These are phyloP conservation scores for Petunia secreta DNA, from an alignment of 257 asterid genomes.

Conservation along the genomic window DNA sequence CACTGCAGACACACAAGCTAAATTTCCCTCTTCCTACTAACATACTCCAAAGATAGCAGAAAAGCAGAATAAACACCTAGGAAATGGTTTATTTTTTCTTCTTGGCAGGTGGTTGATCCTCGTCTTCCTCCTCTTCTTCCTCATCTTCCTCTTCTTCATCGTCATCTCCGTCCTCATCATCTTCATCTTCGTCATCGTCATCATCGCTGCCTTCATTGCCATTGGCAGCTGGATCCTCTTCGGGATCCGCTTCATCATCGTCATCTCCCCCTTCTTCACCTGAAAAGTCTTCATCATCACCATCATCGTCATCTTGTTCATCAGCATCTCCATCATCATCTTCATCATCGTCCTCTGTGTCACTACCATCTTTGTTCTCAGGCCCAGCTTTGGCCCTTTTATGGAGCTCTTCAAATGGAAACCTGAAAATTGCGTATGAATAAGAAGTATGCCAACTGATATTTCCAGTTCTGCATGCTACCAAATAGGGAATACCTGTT, in stretches of 20 bases:
- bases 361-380: conserved; percentile 70
- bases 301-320: conserved; percentile 64
- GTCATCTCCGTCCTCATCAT: neutral
- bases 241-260: conserved; percentile 62
- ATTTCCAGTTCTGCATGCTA: neutral
- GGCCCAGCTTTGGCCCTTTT: conserved; percentile 48
- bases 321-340: conserved; percentile 60
- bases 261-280: conserved; percentile 55
- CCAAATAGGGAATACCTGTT: conserved; percentile 48
- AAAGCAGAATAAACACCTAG: conserved; percentile 38
- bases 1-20: conserved; percentile 42
- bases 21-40: conserved; percentile 42
- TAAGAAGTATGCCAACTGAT: neutral
- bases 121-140: conserved; percentile 28
- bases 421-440: conserved; percentile 39
- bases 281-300: conserved; percentile 56
- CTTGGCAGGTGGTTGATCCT: conserved; percentile 88
- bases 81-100: conserved; percentile 64
- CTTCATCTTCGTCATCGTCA: neutral
- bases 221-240: conserved; percentile 5
- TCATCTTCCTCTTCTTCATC: neutral
- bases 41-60: conserved; percentile 51
- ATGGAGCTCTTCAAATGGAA: conserved; percentile 61
- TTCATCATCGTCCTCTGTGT: conserved; percentile 77
- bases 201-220: conserved; percentile 17